Evolutionary conservation across 2,329 filamentous ascomycete genomes (phyloP), one percentile per base, ranked within the genome.

Genomic region (Paecilomyces sp.): DNA sequence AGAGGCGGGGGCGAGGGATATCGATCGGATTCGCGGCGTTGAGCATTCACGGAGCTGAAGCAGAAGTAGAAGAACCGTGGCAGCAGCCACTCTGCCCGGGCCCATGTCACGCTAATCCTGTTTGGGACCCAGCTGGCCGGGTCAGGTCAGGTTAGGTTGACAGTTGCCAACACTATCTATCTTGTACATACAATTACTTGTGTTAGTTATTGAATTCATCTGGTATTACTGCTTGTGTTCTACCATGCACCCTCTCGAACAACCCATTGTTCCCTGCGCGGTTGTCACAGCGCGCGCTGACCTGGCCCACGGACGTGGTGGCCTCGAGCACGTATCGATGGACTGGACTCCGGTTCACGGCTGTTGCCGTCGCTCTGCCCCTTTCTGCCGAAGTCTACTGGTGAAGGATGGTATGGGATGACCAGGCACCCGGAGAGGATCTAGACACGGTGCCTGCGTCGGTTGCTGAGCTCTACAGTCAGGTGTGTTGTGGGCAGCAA

Each of bases 51-150:
- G 54, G 58, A 36, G 57, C 57, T 61, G 59, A 60, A 63, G 61
- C 61, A 61, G 57, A 58, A 58, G 57, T 54, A 57, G 47, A 55
- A 54, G 31, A 57, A 57, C 55, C 55, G 55, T 58, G 57, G 59
- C 41, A 22, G 28, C 31, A 22, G 28, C 31, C 58, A 57, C 57
- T 61, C 58, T 59, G 52, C 53, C 51, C 41, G 56, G 25, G 62
- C 58, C 57, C 55, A 62, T 54, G 59, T 54, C 53, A 55, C 60
- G 62, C 62, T 64, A 64, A 47, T 53, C 62, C 61, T n/a, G 31
- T 18, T 57, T 57, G 36, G 57, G 61, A 22, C 47, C 51, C 51
- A 30, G 15, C 22, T 30, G 24, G 22, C 41, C n/a, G 15, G 41
- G 41, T 28, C 25, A 28, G 25, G 25, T 28, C 25, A 5, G 41